A percentile compares a stretch with the other conserved stretches of the same genome.
These are phyloP conservation scores for Mycena floridula DNA, from an alignment of 768 basidiomycete genomes.

Conservation along the genomic window DNA sequence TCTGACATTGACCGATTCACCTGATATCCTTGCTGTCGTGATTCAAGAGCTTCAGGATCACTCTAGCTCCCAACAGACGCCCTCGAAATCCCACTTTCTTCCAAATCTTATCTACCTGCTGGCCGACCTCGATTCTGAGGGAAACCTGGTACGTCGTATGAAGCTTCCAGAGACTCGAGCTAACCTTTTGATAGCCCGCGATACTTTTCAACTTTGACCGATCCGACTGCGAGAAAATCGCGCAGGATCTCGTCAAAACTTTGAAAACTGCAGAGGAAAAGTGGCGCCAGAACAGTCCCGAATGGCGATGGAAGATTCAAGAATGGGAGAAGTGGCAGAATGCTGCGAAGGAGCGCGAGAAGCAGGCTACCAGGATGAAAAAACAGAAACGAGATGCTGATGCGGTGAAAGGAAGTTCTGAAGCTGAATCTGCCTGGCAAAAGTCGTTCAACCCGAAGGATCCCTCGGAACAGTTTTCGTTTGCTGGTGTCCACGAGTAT, in stretches of 20 bases:
- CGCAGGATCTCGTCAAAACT: conserved; percentile 22
- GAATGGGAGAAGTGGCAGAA: conserved; percentile 47
- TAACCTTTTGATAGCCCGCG: conserved; percentile 45
- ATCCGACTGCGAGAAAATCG: conserved; percentile 50
- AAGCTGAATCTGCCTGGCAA: conserved; percentile 35
- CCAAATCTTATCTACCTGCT: conserved; percentile 45
- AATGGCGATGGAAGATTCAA: conserved; percentile 44
- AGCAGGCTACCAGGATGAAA: conserved; percentile 30
- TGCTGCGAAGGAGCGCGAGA: conserved; percentile 41
- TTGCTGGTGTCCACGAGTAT: conserved; percentile 39
- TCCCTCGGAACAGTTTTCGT: conserved; percentile 55
- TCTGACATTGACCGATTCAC: conserved; percentile 2
- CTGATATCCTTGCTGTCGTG: too few species aligned
- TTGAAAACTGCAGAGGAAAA: conserved; percentile 38
- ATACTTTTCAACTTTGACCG: conserved; percentile 67
- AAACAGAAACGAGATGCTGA: conserved; percentile 32
- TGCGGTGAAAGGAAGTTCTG: conserved; percentile 11
- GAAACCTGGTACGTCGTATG: conserved; percentile 44
- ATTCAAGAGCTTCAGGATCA: too few species aligned
- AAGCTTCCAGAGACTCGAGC: not conserved
- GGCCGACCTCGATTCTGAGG: conserved; percentile 48
- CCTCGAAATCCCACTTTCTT: conserved; percentile 24
- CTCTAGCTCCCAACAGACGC: too few species aligned
- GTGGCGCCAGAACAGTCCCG: conserved; percentile 41
- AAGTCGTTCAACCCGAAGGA: conserved; percentile 50